A percentile compares a stretch with the other conserved stretches of the same genome.
Conservation (phyloP, 352 stramenopile genomes). For the Phytophthora cactorum region DNA sequence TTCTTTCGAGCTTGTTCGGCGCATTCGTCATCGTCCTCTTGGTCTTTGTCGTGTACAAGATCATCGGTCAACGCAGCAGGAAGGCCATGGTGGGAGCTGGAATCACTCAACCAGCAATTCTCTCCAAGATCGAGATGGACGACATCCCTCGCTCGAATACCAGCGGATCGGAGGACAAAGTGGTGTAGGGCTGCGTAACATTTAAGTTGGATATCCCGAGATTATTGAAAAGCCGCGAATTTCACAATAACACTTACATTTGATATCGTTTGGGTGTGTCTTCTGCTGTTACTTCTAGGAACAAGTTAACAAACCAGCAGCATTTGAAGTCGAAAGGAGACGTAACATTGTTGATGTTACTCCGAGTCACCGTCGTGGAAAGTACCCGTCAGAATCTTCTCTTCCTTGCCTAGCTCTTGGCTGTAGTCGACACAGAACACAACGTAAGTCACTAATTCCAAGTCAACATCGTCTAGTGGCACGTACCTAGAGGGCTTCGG, state of each 20-base stretch:
- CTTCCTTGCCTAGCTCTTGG: constrained; percentile 65
- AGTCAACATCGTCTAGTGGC: background rate
- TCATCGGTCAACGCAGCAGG: constrained; percentile 26
- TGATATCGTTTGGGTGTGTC: no score
- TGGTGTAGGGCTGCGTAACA: constrained; percentile 21
- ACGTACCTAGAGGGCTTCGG: constrained; percentile 51
- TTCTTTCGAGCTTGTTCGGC: constrained; percentile 27
- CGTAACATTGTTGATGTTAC: constrained; percentile 24
- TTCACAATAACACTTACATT: constrained; percentile 21
- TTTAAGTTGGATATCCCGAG: background rate
- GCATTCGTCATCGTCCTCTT: constrained; percentile 22
- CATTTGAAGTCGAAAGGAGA: background rate
- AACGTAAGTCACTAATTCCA: background rate
- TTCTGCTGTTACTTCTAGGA: no score
- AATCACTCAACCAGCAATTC: constrained; percentile 19
- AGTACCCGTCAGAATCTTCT: constrained; percentile 67
- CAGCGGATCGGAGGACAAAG: constrained; percentile 22
- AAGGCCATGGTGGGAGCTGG: constrained; percentile 30
- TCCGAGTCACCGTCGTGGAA: constrained; percentile 75
- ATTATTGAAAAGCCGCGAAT: background rate
- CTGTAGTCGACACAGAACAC: constrained; percentile 16
- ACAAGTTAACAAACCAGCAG: no score
- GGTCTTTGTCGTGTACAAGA: constrained; percentile 32
- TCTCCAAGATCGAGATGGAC: constrained; percentile 37
- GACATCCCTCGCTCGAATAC: constrained; percentile 19